A percentile compares a stretch with the other conserved stretches of the same genome.
These are phyloP conservation scores for Citrullus mucosospermus DNA, from an alignment of 306 rosid genomes.

Conservation along the genomic window DNA sequence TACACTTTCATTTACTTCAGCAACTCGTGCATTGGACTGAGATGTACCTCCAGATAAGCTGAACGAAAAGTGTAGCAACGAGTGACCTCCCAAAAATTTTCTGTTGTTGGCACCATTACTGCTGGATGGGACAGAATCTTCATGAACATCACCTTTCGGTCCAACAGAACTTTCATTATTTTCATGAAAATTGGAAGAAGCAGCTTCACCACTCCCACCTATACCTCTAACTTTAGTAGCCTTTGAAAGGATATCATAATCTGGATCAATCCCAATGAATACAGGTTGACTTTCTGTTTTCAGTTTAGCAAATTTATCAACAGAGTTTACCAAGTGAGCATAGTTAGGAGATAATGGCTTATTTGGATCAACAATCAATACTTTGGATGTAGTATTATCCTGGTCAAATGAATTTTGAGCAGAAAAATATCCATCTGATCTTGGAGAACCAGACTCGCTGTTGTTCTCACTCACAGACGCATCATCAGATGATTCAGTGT, in stretches of 20 bases:
- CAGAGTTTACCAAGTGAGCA: slow-evolving; percentile 50
- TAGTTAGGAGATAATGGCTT: slow-evolving; percentile 59
- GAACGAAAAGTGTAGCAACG: slow-evolving; percentile 30
- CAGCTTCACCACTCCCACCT: slow-evolving; percentile 11
- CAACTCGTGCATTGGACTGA: slow-evolving; percentile 22
- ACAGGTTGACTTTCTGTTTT: slow-evolving; percentile 23
- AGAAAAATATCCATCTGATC: slow-evolving; percentile 36
- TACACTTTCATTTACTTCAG: slow-evolving; percentile 14
- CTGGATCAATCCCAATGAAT: slow-evolving; percentile 19
- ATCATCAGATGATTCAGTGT: slow-evolving; percentile 57
- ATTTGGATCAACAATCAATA: slow-evolving; percentile 19
- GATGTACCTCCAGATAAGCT: slow-evolving; percentile 15
- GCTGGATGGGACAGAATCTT: slow-evolving; percentile 14
- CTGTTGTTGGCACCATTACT: slow-evolving; percentile 13
- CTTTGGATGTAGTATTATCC: slow-evolving; percentile 12
- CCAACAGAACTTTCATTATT: slow-evolving; percentile 22
- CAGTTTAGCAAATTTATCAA: slow-evolving; percentile 26
- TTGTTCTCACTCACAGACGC: slow-evolving; percentile 52
- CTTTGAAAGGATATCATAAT: slow-evolving; percentile 14
- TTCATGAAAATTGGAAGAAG: slow-evolving; percentile 49
- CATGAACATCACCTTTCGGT: slow-evolving; percentile 12
- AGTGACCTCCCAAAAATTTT: slow-evolving; percentile 25
- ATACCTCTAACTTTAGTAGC: slow-evolving; percentile 15
- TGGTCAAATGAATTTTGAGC: slow-evolving; percentile 28
- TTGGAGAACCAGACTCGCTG: slow-evolving; percentile 33